Evolutionary conservation across 2,329 filamentous ascomycete species (phyloP).

Genomic region (Fusarium veterinarium): DNA sequence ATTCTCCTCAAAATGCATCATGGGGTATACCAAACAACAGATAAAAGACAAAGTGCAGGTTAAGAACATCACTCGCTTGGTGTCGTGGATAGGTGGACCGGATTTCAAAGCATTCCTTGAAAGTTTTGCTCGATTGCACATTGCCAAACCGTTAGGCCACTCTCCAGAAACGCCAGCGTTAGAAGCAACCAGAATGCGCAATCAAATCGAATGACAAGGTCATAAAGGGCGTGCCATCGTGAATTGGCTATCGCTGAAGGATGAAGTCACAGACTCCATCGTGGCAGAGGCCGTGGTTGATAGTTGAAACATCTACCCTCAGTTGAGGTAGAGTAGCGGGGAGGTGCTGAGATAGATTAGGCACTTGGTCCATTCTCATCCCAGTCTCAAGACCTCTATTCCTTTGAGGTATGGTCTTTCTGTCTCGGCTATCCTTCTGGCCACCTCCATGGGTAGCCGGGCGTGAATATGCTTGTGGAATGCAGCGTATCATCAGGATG

Average conservation of each 20-base stretch:
- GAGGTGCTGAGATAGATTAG: background rate
- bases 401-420: background rate
- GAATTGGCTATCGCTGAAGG: slow-evolving; percentile 39
- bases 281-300: background rate
- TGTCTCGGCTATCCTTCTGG: background rate
- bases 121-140: slow-evolving; percentile 16
- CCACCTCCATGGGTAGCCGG: slow-evolving; percentile 4
- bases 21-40: slow-evolving; percentile 43
- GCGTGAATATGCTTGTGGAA: slow-evolving; percentile 3
- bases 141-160: slow-evolving; percentile 19
- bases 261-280: slow-evolving; percentile 28
- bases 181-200: slow-evolving; percentile 22
- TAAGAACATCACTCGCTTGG: slow-evolving; percentile 23
- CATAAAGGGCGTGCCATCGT: slow-evolving; percentile 53
- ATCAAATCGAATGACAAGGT: slow-evolving; percentile 37
- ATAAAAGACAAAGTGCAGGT: slow-evolving; percentile 13
- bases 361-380: background rate
- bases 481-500: slow-evolving; percentile 13
- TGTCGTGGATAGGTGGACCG: slow-evolving; percentile 5
- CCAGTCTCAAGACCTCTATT: background rate
- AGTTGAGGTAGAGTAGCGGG: background rate
- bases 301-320: background rate
- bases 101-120: background rate
- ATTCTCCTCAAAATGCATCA: slow-evolving; percentile 39
- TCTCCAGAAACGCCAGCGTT: slow-evolving; percentile 29